Conservation (phyloP, 768 basidiomycete genomes). For the Mycena galericulata region DNA sequence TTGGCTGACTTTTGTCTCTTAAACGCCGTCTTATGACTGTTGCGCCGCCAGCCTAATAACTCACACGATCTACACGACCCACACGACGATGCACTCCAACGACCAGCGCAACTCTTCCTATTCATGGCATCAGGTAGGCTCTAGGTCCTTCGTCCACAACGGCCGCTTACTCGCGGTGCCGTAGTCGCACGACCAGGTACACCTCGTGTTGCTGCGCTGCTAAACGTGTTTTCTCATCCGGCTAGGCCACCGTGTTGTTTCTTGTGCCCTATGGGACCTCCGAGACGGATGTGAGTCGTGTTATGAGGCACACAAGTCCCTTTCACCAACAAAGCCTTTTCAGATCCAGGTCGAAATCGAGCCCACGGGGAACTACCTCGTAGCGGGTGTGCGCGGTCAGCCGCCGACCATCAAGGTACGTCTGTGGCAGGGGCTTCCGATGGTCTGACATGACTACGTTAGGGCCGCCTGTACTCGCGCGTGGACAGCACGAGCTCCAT, state of each 20-base stretch:
- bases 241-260: constrained; percentile 30
- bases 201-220: constrained; percentile 27
- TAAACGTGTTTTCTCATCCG: constrained; percentile 25
- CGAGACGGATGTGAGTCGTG: constrained; percentile 68
- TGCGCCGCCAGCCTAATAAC: neutral
- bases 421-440: constrained; percentile 1
- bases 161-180: constrained; percentile 34
- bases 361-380: constrained; percentile 63
- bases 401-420: constrained; percentile 80
- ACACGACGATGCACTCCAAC: constrained; percentile 52
- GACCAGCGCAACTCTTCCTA: constrained; percentile 63
- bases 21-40: neutral
- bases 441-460: constrained; percentile 1
- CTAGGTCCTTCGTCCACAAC: constrained; percentile 18
- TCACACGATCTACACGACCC: constrained; percentile 24
- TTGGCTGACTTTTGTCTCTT: neutral
- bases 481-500: constrained; percentile 75
- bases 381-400: constrained; percentile 80
- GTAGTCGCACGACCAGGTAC: constrained; percentile 91
- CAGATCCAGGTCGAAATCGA: constrained; percentile 60
- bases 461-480: constrained; percentile 82
- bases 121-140: constrained; percentile 87
- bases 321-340: neutral
- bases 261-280: constrained; percentile 75
- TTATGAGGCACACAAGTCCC: constrained; percentile 32